phyloP scores from a whole-genome alignment of 2,329 filamentous ascomycete species.

The Claviceps sp. region DNA sequence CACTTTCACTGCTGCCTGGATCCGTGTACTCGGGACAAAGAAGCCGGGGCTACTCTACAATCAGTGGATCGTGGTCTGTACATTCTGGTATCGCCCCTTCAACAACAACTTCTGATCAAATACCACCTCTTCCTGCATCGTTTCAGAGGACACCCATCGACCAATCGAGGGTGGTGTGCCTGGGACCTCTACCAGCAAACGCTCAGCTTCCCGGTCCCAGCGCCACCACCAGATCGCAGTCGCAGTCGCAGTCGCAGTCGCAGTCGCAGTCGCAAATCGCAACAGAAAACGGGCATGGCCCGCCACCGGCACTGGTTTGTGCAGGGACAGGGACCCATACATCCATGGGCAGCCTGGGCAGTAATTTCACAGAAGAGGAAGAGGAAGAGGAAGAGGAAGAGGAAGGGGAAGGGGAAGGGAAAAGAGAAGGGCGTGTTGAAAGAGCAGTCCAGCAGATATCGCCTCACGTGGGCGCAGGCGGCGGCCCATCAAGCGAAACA shows the following conservation, averaged over 20 bases:
- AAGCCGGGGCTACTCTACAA: constrained; percentile 5
- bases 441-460: constrained; percentile 15
- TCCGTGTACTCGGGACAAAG: constrained; percentile 11
- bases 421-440: constrained; percentile 30
- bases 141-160: constrained; percentile 39
- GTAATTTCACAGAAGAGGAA: constrained; percentile 44
- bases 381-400: constrained; percentile 5
- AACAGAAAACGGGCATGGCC: constrained; percentile 3
- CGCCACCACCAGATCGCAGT: constrained; percentile 3
- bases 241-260: no score
- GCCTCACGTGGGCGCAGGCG: constrained; percentile 2
- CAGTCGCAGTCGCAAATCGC: neutral
- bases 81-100: neutral
- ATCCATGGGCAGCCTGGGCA: constrained; percentile 32
- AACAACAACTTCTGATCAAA: neutral
- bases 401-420: constrained; percentile 41
- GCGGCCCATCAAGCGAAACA: neutral
- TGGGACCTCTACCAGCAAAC: constrained; percentile 40
- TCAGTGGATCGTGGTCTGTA: constrained; percentile 6
- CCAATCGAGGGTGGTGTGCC: constrained; percentile 37
- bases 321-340: constrained; percentile 6
- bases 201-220: constrained; percentile 18
- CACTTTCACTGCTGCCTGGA: constrained; percentile 15
- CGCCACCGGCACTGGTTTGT: constrained; percentile 3
- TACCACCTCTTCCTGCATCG: constrained; percentile 5